These are phyloP conservation scores for Arabidopsis hybrid DNA, from an alignment of 441 rosid genomes.

Conservation along the genomic window DNA sequence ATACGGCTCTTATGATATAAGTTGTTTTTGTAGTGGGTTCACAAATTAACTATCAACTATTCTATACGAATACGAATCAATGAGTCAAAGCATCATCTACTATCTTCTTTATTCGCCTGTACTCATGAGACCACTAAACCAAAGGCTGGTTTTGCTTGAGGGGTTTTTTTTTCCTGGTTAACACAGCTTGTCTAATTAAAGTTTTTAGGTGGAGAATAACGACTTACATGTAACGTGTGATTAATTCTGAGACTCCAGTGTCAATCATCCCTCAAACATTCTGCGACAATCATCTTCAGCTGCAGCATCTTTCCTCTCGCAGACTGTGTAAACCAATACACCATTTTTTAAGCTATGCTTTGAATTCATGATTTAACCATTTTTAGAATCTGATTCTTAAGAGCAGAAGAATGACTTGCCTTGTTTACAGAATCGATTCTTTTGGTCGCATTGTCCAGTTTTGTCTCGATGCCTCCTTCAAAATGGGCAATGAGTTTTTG, in stretches of 20 bases:
- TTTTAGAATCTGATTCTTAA: conserved; percentile 17
- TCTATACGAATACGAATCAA: conserved; percentile 18
- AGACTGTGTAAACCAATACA: conserved; percentile 45
- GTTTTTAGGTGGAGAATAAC: conserved; percentile 5
- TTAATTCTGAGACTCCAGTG: conserved; percentile 4
- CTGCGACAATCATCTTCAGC: conserved; percentile 49
- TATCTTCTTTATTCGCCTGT: conserved; percentile 13
- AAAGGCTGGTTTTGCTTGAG: not conserved
- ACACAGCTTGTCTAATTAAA: conserved; percentile 13
- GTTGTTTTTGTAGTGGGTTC: not conserved
- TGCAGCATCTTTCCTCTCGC: conserved; percentile 51
- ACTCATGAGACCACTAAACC: not conserved
- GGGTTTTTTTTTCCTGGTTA: not conserved
- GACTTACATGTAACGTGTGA: conserved; percentile 16
- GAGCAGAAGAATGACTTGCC: conserved; percentile 57
- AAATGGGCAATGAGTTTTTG: conserved; percentile 65
- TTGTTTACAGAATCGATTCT: conserved; percentile 66
- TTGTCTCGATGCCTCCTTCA: conserved; percentile 69
- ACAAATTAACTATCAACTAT: not conserved
- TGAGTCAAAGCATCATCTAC: not conserved
- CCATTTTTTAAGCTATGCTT: conserved; percentile 24
- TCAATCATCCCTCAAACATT: conserved; percentile 54
- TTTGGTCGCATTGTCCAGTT: conserved; percentile 67
- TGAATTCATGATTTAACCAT: not conserved
- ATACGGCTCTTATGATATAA: not conserved